Evolutionary conservation across 805 yeast species (phyloP).

Genomic region (Blastobotrys chiropterorum): DNA sequence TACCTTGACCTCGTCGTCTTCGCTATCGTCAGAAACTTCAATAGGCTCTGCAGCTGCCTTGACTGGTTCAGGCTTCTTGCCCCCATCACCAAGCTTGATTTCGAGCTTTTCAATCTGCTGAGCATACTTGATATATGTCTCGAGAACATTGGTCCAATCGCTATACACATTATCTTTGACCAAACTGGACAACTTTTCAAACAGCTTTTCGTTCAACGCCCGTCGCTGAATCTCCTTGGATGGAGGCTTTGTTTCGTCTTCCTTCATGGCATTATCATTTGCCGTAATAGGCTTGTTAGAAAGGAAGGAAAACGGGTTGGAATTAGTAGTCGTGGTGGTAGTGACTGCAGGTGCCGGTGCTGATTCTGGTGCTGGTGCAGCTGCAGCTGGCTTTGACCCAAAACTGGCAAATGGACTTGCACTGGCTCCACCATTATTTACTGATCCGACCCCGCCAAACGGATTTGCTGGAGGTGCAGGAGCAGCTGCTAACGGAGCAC

Average conservation of each 20-base stretch:
- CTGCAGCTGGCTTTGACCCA: not conserved
- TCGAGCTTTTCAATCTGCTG: constrained; percentile 30
- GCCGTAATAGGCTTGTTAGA: no score
- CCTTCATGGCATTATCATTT: not conserved
- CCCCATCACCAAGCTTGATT: constrained; percentile 1
- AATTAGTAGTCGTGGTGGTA: not conserved
- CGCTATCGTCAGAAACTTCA: constrained; percentile 39
- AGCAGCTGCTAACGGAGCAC: constrained; percentile 2
- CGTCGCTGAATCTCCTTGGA: constrained; percentile 23
- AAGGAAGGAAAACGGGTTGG: constrained; percentile 10
- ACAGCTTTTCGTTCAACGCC: constrained; percentile 61
- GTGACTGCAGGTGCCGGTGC: not conserved
- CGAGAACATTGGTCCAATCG: constrained; percentile 48
- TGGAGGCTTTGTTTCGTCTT: not conserved
- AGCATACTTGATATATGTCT: constrained; percentile 54
- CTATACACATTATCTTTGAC: constrained; percentile 16
- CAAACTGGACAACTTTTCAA: constrained; percentile 35
- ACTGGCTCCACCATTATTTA: not conserved
- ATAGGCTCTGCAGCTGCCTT: constrained; percentile 19
- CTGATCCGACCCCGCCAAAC: constrained; percentile 1
- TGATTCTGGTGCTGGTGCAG: not conserved
- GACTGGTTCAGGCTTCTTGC: not conserved
- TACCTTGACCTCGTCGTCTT: constrained; percentile 58
- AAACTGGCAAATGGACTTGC: not conserved
- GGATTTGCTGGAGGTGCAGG: constrained; percentile 9